These are phyloP conservation scores for Penicillium sp. DNA, from an alignment of 2,329 filamentous ascomycete genomes.

Conservation along the genomic window DNA sequence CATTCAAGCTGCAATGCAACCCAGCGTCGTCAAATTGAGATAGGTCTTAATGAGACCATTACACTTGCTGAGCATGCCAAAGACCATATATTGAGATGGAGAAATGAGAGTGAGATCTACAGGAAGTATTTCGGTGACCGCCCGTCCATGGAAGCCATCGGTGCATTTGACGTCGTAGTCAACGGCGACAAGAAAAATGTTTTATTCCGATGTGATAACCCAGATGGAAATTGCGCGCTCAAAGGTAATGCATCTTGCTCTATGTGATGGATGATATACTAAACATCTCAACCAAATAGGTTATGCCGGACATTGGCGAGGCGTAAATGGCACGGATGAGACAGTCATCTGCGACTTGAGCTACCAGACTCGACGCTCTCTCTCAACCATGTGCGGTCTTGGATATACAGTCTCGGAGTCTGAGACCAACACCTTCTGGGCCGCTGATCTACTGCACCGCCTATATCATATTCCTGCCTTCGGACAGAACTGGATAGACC, in stretches of 20 bases:
- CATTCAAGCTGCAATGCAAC: constrained; percentile 66
- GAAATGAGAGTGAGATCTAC: constrained; percentile 58
- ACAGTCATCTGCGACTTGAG: constrained; percentile 68
- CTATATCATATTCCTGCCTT: constrained; percentile 62
- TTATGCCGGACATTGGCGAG: constrained; percentile 68
- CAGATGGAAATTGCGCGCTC: constrained; percentile 61
- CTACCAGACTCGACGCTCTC: constrained; percentile 56
- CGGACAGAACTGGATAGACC: constrained; percentile 59
- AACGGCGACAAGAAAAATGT: constrained; percentile 57
- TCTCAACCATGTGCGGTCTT: constrained; percentile 59
- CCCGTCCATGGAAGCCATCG: constrained; percentile 57
- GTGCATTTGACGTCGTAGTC: constrained; percentile 62
- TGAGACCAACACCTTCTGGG: constrained; percentile 62
- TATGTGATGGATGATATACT: neutral
- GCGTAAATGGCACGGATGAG: constrained; percentile 61
- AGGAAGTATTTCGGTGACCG: constrained; percentile 65
- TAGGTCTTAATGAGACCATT: constrained; percentile 59
- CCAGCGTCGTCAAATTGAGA: constrained; percentile 54
- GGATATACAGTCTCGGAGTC: constrained; percentile 62
- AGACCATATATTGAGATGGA: constrained; percentile 53
- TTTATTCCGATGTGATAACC: constrained; percentile 67
- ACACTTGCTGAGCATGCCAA: constrained; percentile 60
- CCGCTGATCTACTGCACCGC: constrained; percentile 65
- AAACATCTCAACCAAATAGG: constrained; percentile 39
- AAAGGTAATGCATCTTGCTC: constrained; percentile 38